Percentiles rank a stretch among this genome's conserved stretches.
Evolutionary conservation across 257 asterid genomes (phyloP).

Genomic region (Gynochthodes officinalis): DNA sequence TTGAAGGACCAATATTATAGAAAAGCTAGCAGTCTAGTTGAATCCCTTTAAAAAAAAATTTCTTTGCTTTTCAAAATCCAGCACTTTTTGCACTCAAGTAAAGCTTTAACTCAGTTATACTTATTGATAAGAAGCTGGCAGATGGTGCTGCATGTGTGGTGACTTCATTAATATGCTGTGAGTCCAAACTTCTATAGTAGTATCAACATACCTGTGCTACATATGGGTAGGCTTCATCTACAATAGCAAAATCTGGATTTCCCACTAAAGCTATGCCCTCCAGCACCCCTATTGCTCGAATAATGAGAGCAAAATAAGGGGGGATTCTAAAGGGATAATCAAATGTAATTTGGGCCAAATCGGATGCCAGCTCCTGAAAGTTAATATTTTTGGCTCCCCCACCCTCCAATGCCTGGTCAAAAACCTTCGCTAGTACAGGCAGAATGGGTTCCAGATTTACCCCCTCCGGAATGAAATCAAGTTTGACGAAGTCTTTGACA

Average conservation of each 20-base stretch:
- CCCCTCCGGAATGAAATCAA: conserved; percentile 88
- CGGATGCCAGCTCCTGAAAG: conserved; percentile 97
- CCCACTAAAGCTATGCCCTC: conserved; percentile 99
- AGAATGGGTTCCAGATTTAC: conserved; percentile 91
- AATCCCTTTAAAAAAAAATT: neutral
- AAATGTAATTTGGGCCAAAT: conserved; percentile 96
- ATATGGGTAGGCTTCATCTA: conserved; percentile 99
- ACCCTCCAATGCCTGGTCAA: conserved; percentile 99
- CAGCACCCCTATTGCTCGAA: conserved; percentile 97
- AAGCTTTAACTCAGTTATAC: neutral
- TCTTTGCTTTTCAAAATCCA: neutral
- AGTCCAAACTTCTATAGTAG: neutral
- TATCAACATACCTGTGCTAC: conserved; percentile 76
- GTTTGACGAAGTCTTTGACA: conserved; percentile 92
- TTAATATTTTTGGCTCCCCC: conserved; percentile 96
- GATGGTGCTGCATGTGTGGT: neutral
- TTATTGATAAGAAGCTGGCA: neutral
- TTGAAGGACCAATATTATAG: neutral
- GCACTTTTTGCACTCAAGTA: neutral
- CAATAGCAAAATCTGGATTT: conserved; percentile 95
- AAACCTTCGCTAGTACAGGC: conserved; percentile 98
- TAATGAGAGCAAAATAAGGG: conserved; percentile 96
- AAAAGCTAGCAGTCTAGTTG: neutral
- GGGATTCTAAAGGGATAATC: conserved; percentile 98
- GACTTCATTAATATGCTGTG: neutral